These are phyloP conservation scores for Penicillium sp. DNA, from an alignment of 2,329 filamentous ascomycete genomes.

Conservation along the genomic window DNA sequence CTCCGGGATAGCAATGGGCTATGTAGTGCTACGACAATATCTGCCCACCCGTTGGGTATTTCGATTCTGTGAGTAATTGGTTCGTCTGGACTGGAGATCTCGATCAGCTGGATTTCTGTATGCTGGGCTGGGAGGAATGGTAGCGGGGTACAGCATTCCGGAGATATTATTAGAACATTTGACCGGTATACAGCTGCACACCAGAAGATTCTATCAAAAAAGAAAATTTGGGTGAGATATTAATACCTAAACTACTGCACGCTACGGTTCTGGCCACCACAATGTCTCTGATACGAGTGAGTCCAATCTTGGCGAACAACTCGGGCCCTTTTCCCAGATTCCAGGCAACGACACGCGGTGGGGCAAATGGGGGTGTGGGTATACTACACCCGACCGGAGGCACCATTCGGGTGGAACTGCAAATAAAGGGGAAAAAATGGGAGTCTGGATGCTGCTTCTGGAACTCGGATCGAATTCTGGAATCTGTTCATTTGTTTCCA, in stretches of 20 bases:
- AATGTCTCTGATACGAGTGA: neutral
- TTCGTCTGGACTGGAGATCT: neutral
- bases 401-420: constrained; percentile 9
- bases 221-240: neutral
- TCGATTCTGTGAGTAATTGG: neutral
- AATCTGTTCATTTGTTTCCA: neutral
- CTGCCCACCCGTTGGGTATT: too few species aligned
- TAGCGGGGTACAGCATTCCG: neutral
- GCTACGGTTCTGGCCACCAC: neutral
- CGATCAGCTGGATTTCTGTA: neutral
- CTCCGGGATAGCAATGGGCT: neutral
- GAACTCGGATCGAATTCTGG: constrained; percentile 7
- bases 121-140: neutral
- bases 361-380: neutral
- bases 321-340: constrained; percentile 1
- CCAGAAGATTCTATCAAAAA: neutral
- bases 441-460: constrained; percentile 6
- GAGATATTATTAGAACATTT: neutral
- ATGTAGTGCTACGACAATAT: too few species aligned
- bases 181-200: neutral
- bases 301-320: neutral
- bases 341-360: neutral
- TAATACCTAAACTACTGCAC: neutral
- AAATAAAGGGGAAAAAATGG: constrained; percentile 4
- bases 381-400: constrained; percentile 1